Evolutionary conservation across 306 rosid genomes (phyloP).

Genomic region (Inga laurina): DNA sequence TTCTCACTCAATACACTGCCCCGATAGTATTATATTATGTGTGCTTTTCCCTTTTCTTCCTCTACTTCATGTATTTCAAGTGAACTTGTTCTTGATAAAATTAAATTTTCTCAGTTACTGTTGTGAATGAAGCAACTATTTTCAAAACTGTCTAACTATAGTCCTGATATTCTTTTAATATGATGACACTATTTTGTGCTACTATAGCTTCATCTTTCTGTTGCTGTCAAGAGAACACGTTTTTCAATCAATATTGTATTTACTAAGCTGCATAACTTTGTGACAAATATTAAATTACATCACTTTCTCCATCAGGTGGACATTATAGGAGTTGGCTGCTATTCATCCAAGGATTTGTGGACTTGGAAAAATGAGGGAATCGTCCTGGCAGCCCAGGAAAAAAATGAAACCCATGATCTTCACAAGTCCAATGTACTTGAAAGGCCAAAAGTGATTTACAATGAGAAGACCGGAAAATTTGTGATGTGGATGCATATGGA

Average conservation of each 20-base stretch:
- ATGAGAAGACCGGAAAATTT: slow-evolving; percentile 75
- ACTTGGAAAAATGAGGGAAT: slow-evolving; percentile 95
- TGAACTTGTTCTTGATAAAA: slow-evolving; percentile 24
- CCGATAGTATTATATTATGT: background rate
- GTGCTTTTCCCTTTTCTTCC: slow-evolving; percentile 16
- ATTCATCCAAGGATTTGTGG: slow-evolving; percentile 96
- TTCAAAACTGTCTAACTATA: background rate
- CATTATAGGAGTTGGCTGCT: slow-evolving; percentile 96
- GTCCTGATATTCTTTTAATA: background rate
- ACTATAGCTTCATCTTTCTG: slow-evolving; percentile 22
- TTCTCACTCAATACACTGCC: background rate
- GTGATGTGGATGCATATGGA: slow-evolving; percentile 99
- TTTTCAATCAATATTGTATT: slow-evolving; percentile 21
- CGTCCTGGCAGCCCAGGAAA: slow-evolving; percentile 83
- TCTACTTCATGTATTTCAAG: slow-evolving; percentile 18
- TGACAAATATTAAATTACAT: slow-evolving; percentile 4
- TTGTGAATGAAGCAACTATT: slow-evolving; percentile 10
- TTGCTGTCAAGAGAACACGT: background rate
- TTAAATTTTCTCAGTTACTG: background rate
- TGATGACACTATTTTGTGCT: slow-evolving; percentile 10
- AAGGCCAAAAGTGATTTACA: slow-evolving; percentile 94
- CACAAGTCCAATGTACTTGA: slow-evolving; percentile 89
- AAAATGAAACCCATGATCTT: slow-evolving; percentile 86
- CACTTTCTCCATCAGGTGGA: slow-evolving; percentile 66
- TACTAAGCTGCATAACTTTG: slow-evolving; percentile 15